A percentile compares a stretch with the other conserved stretches of the same genome.
Conservation (phyloP, 495 filamentous ascomycete species). For the Penicilliopsis zonata region DNA sequence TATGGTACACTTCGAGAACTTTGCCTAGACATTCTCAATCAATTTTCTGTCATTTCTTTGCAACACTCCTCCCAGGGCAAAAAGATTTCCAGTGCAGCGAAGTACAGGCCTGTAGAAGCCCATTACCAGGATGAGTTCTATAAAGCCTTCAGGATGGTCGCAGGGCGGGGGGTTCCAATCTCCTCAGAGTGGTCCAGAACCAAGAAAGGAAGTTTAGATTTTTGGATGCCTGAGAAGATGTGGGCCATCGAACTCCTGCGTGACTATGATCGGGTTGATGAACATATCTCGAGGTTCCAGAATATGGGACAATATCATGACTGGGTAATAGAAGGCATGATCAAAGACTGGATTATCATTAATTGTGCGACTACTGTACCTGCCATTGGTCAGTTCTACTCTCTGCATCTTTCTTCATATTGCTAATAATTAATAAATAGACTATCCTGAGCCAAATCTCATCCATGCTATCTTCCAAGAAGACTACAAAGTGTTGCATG, state of each 20-base stretch:
- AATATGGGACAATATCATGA: conserved; percentile 7
- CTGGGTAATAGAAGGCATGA: conserved; percentile 5
- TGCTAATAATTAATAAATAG: conserved; percentile 3
- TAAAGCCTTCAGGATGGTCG: conserved; percentile 6
- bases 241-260: conserved; percentile 11
- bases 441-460: not conserved
- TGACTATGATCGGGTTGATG: conserved; percentile 7
- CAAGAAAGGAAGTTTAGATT: conserved; percentile 9
- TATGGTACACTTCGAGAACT: conserved; percentile 1
- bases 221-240: conserved; percentile 9
- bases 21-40: not conserved
- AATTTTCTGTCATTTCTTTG: conserved; percentile 2
- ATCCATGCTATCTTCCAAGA: not conserved
- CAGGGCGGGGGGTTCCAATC: conserved; percentile 10
- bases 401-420: conserved; percentile 4
- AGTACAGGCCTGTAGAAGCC: conserved; percentile 7
- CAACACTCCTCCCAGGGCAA: conserved; percentile 2
- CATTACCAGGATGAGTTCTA: conserved; percentile 16
- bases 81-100: conserved; percentile 6
- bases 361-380: conserved; percentile 6
- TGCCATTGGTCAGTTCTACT: conserved; percentile 2
- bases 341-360: conserved; percentile 9
- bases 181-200: conserved; percentile 10
- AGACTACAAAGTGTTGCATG: not conserved
- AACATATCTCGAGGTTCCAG: conserved; percentile 7